Base-by-base conservation (phyloP, 495 filamentous ascomycete genomes). In the Aspergillus sclerotiicarbonarius region DNA sequence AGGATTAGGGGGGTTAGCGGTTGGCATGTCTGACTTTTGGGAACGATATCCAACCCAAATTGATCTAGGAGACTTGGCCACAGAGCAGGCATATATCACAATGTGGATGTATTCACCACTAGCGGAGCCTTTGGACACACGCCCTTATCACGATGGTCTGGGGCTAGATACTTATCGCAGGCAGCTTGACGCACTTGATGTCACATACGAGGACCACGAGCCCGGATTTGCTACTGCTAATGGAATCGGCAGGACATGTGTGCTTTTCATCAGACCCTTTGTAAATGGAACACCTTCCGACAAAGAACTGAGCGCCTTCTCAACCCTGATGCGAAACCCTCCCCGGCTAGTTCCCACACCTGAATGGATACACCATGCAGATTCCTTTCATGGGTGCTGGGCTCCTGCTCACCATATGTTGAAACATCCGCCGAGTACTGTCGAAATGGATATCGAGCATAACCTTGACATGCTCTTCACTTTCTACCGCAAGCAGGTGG, bases 161-260 rank as follows among this genome's bases (percentile, higher is more conserved):
- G 75, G 73, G 0, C 46, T 76, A 43, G 69, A 80, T 50, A 74
- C 71, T 0, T 82, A 80, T 41, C 69, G 64, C 6, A 68, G 80
- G 33, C 78, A 82, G 50, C 52, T 79, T 0, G 76, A 80, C 30
- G 80, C 76, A 1, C 70, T 81, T 15, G 69, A 80, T n/a, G 74
- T 81, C n/a, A 82, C 80, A 0, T 82, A 82, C 54, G 80, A 82
- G 43, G 80, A 82, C 50, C 81, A 69, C 18, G 79, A 81, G 51
- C 71, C 64, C 4, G 77, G 72, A 0, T 77, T 75, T 51, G 69
- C 71, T 45, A 79, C 79, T 1, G 71, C 78, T 1, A 73, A 76
- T 47, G 80, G 79, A 5, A 76, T 81, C 21, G 78, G 68, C 8
- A 67, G 76, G 46, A 80, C 75, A 0, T 80, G 70, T 50, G 74